Base-by-base conservation (phyloP, 495 filamentous ascomycete genomes). In the Neurospora sp. region DNA sequence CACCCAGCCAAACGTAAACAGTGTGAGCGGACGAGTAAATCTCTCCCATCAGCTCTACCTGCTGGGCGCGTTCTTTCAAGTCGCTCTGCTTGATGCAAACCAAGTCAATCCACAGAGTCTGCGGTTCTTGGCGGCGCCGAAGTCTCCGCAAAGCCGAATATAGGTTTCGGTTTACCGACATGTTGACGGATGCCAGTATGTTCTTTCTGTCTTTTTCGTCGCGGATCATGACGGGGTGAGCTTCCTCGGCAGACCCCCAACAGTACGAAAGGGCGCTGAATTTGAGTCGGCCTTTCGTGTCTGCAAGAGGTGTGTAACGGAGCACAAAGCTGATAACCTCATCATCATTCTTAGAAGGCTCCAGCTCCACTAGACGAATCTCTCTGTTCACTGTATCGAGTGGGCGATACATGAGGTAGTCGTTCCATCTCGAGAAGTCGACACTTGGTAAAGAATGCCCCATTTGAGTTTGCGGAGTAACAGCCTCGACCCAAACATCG, bases 1-100 rank as follows among this genome's bases (percentile, higher is more conserved):
- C 40, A 65, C 76, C 77, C 27, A 79, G 76, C 77, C 77, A 79
- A 14, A 75, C 74, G 35, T 74, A 59, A 12, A 78, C 74, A n/a
- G 40, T 42, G 3, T 71, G 40, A 14, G 78, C 78, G 0, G 38
- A 31, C 12, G 72, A 71, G 69, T 76, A 78, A 38, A 80, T 77
- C 40, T 69, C 61, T 3, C 75, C 73, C 78, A 80, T 80, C 38
- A 75, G 53, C 1, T 70, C 35, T 1, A 79, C 77, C 68, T 80
- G 78, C 14, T 59, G 71, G 20, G 72, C 73, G 31, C 74, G 44
- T 41, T 80, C 78, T 31, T 76, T 27, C 5, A 73, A 35, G 53
- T 79, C 76, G 45, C 69, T 71, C 65, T 80, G 77, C 42, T 80
- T 75, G 42, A 77, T 45, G 35, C 38, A 22, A 14, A 69, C 16